Base-by-base conservation (phyloP, 1,139 yeast species). In the Geotrichum histeridarum region DNA sequence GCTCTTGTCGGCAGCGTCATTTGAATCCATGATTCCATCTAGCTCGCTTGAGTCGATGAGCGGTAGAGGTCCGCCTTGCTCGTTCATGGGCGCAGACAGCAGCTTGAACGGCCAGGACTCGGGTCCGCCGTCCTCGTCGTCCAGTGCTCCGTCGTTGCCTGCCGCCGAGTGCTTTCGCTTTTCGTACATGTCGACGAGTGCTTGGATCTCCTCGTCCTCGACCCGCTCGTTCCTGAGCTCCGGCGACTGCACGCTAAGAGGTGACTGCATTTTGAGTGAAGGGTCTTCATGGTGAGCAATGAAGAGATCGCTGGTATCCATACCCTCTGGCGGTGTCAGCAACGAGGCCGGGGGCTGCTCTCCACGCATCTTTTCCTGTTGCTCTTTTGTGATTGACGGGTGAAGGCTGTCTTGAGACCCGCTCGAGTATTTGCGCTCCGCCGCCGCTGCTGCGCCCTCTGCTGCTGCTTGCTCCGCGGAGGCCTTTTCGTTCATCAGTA, bases 11-110 rank as follows among this genome's bases (percentile, higher is more conserved):
- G 8, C 42, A 14, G 12, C 15, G 8, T 11, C 46, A 18, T 8
- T 32, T 12, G 36, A 18, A n/a, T 37, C 36, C 53, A 49, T 53
- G 6, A 48, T 38, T 30, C 50, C 56, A 11, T 53, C 53, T 6
- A 53, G 49, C 37, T 49, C 53, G n/a, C 50, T 30, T 3, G 45
- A 22, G 41, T 52, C 55, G 32, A 66, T 66, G 22, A 67, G 60
- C 46, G 62, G 60, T 1, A 67, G 60, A 38, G 64, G 58, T 36
- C 61, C 61, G 22, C 38, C 38, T 8, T 33, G 37, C 18, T 50
- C 54, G 11, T 27, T 22, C 6, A 15, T 32, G 2, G 55, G 55
- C 8, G 54, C 55, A 3, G 50, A 8, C 22, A 51, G 33, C 9
- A 54, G 48, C 31, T 39, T 48, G 36, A 54, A 54, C 14, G 55